Evolutionary conservation across 306 rosid species (phyloP), one percentile per base, ranked within the genome.

Genomic region (Lithocarpus polystachyus): DNA sequence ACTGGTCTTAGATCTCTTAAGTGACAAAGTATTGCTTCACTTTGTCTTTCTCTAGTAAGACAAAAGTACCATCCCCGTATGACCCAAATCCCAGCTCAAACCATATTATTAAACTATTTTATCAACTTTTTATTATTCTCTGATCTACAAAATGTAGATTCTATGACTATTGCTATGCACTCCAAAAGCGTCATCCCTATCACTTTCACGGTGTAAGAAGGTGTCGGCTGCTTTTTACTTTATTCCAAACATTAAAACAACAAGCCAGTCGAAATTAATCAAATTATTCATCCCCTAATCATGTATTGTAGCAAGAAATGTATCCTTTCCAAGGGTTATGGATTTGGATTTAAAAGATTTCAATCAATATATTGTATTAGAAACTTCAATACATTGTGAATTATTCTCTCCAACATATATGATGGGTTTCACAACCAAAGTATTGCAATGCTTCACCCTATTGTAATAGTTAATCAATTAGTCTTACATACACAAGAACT

Each of bases 141-240:
- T 79, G 78, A 82, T 84, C 72, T 79, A 79, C 71, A 68, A 87
- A 71, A 48, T 68, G 56, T 67, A 77, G 91, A 85, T 85, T 85
- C 90, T 74, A 52, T 81, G 75, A 20, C 77, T 8, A 43, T 26
- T 68, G 35, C 68, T 77, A 85, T 83, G 62, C 53, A 60, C 68
- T 28, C 74, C 67, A 78, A 88, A 85, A 84, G 87, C 79, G 81
- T 60, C 56, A 57, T 78, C 81, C 35, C 80, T 68, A 68, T 90
- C 91, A 73, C 92, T 89, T 85, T 88, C 85, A 80, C 85, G 84
- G 37, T 84, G 85, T 76, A 82, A 80, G 86, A 82, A 80, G 81
- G 82, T 88, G 93, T 87, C 94, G 87, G 88, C 61, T 56, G 78
- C 97, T 85, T 94, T 94, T 88, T 75, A 57, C 97, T 94, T 94